phyloP scores from a whole-genome alignment of 2,329 filamentous ascomycete species.

The Neofusicoccum sp. region DNA sequence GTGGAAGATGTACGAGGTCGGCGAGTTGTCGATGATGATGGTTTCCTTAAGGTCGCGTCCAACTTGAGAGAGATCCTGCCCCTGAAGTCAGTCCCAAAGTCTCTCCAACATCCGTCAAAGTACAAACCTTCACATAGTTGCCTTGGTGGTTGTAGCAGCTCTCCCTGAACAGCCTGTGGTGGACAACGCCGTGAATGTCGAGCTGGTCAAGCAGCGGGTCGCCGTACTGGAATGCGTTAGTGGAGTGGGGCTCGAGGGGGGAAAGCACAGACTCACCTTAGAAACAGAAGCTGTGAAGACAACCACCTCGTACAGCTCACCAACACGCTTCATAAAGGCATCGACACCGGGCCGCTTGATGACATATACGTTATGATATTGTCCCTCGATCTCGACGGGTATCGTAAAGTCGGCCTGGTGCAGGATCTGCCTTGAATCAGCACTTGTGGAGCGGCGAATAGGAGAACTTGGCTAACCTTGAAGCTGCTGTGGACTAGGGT shows the following conservation, averaged over 20 bases:
- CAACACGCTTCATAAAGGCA: slow-evolving; percentile 97
- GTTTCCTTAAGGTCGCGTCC: slow-evolving; percentile 94
- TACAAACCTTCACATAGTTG: slow-evolving; percentile 83
- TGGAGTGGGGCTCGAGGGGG: background rate
- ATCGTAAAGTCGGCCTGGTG: slow-evolving; percentile 99
- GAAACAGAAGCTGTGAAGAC: slow-evolving; percentile 98
- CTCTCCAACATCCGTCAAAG: background rate
- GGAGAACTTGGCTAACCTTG: slow-evolving; percentile 63
- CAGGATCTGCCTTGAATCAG: slow-evolving; percentile 65
- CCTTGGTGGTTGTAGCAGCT: slow-evolving; percentile 99
- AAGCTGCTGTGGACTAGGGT: slow-evolving; percentile 98
- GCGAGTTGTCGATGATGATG: slow-evolving; percentile 99
- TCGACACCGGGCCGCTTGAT: slow-evolving; percentile 99
- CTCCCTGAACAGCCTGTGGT: slow-evolving; percentile 93
- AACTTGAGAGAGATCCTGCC: slow-evolving; percentile 88
- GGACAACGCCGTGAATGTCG: slow-evolving; percentile 94
- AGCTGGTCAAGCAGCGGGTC: slow-evolving; percentile 94
- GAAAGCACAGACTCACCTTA: slow-evolving; percentile 61
- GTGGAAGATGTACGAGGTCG: slow-evolving; percentile 99
- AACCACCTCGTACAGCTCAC: slow-evolving; percentile 96
- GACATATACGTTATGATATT: slow-evolving; percentile 98
- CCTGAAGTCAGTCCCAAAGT: background rate
- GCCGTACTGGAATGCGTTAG: slow-evolving; percentile 65
- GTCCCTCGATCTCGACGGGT: slow-evolving; percentile 96
- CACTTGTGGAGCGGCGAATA: background rate